Conservation (phyloP, 2,329 filamentous ascomycete species). For the Daldinia sp. region DNA sequence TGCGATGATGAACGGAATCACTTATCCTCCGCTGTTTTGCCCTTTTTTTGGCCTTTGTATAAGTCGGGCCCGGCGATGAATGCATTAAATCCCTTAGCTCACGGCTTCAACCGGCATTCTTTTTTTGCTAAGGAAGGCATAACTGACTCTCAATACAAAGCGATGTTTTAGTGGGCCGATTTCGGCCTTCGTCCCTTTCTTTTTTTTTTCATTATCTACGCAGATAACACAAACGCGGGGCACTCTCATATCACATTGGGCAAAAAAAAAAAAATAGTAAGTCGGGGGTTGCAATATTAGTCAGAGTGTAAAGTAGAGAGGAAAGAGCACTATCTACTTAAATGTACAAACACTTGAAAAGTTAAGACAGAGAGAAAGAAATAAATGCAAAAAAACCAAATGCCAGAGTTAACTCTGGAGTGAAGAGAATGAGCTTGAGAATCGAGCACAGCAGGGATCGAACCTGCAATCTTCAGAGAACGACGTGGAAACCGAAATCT, state of each 20-base stretch:
- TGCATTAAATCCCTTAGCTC: neutral
- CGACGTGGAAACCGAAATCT: conserved; percentile 49
- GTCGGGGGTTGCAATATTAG: neutral
- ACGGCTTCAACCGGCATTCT: conserved; percentile 4
- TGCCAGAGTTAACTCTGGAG: neutral
- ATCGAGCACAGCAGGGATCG: conserved; percentile 51
- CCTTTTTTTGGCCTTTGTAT: neutral
- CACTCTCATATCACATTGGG: neutral
- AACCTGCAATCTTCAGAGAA: conserved; percentile 53
- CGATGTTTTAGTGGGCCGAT: conserved; percentile 39
- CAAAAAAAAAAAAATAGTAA: neutral
- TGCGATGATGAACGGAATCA: neutral
- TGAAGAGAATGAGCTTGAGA: conserved; percentile 23
- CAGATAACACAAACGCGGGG: conserved; percentile 4
- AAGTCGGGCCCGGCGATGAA: conserved; percentile 5
- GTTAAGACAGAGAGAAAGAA: neutral
- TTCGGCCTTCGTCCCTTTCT: conserved; percentile 27
- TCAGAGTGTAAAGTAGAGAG: neutral
- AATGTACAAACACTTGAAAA: neutral
- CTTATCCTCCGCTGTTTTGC: conserved; percentile 4
- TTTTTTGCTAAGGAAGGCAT: neutral
- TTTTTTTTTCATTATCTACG: neutral
- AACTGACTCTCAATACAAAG: conserved; percentile 6
- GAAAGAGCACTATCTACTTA: neutral
- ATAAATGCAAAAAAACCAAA: neutral